These are phyloP conservation scores for Botryosphaeria dothidea DNA, from an alignment of 2,329 filamentous ascomycete species.

Conservation along the genomic window DNA sequence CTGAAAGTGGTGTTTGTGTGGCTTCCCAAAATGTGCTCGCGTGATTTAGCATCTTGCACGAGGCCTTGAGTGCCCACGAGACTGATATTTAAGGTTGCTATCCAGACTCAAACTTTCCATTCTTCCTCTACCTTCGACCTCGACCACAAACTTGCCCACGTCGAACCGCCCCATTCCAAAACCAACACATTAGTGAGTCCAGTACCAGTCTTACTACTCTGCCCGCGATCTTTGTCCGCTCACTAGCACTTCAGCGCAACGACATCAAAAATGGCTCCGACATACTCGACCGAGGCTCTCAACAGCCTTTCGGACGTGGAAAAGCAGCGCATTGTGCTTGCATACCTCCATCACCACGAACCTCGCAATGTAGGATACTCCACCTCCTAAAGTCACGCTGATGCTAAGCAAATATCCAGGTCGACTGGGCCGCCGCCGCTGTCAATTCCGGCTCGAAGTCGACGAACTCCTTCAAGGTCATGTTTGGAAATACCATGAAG, in stretches of 20 bases:
- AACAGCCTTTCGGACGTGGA: not conserved
- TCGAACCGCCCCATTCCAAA: not conserved
- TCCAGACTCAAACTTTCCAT: not conserved
- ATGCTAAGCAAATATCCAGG: not conserved
- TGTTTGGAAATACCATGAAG: not conserved
- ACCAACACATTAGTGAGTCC: not conserved
- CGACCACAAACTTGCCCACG: not conserved
- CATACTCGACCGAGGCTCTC: not conserved
- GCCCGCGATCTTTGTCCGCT: no score
- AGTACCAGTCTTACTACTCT: no score
- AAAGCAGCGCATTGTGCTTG: not conserved
- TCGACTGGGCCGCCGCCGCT: not conserved
- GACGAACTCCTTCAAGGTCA: not conserved
- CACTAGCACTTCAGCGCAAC: no score
- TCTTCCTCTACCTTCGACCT: not conserved
- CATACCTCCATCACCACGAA: slow-evolving; percentile 2
- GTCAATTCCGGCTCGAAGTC: not conserved
- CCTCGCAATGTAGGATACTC: not conserved
- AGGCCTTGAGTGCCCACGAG: not conserved
- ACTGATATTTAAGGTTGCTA: not conserved
- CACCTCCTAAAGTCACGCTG: not conserved
- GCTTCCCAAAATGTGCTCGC: not conserved
- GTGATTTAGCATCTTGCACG: not conserved
- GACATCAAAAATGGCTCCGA: not conserved
- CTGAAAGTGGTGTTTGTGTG: no score